phyloP scores from a whole-genome alignment of 768 basidiomycete genomes.

The Rhodotorula babjevae region DNA sequence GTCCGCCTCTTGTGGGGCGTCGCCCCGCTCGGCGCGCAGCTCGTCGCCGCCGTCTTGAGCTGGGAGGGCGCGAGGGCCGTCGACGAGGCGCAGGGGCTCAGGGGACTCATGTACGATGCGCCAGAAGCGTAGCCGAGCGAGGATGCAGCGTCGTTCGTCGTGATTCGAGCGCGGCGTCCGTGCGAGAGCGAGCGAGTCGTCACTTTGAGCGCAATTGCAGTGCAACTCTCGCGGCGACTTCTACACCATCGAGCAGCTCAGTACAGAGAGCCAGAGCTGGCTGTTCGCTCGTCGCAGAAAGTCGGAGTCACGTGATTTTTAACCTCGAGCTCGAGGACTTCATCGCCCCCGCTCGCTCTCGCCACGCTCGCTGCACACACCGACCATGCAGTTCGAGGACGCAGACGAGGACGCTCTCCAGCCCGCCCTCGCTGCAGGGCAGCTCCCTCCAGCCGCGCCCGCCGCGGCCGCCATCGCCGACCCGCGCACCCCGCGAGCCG shows the following conservation, averaged over 20 bases:
- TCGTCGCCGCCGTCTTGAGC: background rate
- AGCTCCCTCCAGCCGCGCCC: background rate
- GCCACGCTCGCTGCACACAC: background rate
- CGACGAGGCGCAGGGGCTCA: constrained; percentile 1
- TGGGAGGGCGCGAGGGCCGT: background rate
- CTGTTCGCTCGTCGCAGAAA: too few species aligned
- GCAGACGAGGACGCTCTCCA: constrained; percentile 26
- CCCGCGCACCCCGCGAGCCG: background rate
- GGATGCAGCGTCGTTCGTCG: too few species aligned
- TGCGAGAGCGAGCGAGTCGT: too few species aligned
- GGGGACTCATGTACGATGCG: constrained; percentile 13
- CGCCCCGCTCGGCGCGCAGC: background rate
- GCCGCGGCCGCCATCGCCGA: background rate
- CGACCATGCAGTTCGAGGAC: constrained; percentile 26
- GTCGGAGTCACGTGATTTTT: too few species aligned
- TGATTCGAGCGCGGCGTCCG: too few species aligned
- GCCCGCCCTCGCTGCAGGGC: constrained; percentile 2
- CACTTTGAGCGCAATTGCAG: too few species aligned
- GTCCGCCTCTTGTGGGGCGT: background rate
- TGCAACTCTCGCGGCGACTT: too few species aligned
- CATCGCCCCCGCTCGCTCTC: background rate
- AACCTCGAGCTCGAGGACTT: background rate
- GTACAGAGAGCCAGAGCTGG: too few species aligned
- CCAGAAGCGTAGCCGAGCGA: constrained; percentile 15
- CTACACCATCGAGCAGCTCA: too few species aligned